Percentiles rank a stretch among this genome's conserved stretches.
Conservation (phyloP, 2,329 filamentous ascomycete genomes). For the Fusarium sp. region DNA sequence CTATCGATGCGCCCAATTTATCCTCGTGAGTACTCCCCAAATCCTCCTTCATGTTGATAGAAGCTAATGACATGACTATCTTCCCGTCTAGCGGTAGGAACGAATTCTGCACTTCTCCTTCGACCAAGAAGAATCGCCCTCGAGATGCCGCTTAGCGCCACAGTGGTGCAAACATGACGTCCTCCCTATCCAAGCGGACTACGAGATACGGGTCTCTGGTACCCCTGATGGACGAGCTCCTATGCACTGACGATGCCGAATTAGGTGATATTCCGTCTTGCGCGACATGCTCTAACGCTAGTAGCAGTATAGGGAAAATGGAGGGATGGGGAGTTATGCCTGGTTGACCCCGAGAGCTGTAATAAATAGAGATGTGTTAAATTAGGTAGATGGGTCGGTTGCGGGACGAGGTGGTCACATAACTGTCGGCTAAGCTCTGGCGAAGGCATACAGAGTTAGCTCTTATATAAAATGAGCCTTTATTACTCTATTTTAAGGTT, state of each 20-base stretch:
- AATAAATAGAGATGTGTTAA: neutral
- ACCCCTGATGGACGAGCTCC: constrained; percentile 4
- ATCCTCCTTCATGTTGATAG: too few relatives aligned
- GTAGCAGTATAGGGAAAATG: neutral
- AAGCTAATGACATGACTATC: too few relatives aligned
- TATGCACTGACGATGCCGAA: constrained; percentile 8
- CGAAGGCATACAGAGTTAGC: too few relatives aligned
- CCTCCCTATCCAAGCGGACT: constrained; percentile 10
- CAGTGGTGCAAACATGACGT: neutral
- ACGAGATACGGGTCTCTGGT: constrained; percentile 2
- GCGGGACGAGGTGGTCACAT: too few relatives aligned
- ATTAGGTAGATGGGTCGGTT: too few relatives aligned
- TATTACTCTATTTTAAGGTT: too few relatives aligned
- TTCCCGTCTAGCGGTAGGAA: too few relatives aligned
- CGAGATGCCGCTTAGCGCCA: neutral
- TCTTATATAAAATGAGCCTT: too few relatives aligned
- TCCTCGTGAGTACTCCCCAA: too few relatives aligned
- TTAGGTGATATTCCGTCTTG: constrained; percentile 3
- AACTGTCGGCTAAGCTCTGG: too few relatives aligned
- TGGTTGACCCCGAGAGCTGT: neutral
- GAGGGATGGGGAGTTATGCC: constrained; percentile 4
- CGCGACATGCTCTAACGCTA: neutral
- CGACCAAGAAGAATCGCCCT: neutral
- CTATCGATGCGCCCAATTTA: too few relatives aligned
- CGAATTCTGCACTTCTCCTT: too few relatives aligned